Conservation (phyloP, 345 rosid genomes). For the Triadica sebifera region DNA sequence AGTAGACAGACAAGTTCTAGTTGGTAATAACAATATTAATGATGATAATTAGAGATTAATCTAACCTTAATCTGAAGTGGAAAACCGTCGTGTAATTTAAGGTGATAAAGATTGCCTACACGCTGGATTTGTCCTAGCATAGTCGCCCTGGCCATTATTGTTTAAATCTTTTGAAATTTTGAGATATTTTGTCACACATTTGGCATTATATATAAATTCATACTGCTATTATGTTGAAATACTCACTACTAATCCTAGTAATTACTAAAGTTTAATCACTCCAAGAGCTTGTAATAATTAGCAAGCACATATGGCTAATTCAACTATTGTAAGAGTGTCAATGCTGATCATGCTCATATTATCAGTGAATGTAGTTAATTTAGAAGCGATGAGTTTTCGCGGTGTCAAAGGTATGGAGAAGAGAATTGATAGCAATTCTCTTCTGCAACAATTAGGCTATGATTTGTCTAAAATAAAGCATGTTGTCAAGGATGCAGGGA, state of each 20-base stretch:
- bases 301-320: conserved; percentile 12
- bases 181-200: conserved; percentile 8
- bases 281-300: too few species aligned
- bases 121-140: conserved; percentile 24
- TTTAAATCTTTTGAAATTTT: too few species aligned
- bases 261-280: background rate
- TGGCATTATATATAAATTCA: conserved; percentile 17
- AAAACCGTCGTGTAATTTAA: too few species aligned
- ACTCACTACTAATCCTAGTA: background rate
- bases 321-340: conserved; percentile 16
- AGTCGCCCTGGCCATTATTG: conserved; percentile 24
- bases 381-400: conserved; percentile 17
- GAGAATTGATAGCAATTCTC: conserved; percentile 21
- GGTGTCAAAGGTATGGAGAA: conserved; percentile 13
- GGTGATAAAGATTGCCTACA: background rate
- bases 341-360: conserved; percentile 27
- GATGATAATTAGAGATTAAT: too few species aligned
- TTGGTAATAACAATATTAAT: too few species aligned
- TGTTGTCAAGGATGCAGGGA: background rate
- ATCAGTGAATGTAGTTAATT: conserved; percentile 1
- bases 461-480: conserved; percentile 19
- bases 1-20: conserved; percentile 16
- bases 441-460: conserved; percentile 20
- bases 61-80: too few species aligned
- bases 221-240: background rate